phyloP scores from a whole-genome alignment of 805 yeast genomes.

The Komagataella populi region DNA sequence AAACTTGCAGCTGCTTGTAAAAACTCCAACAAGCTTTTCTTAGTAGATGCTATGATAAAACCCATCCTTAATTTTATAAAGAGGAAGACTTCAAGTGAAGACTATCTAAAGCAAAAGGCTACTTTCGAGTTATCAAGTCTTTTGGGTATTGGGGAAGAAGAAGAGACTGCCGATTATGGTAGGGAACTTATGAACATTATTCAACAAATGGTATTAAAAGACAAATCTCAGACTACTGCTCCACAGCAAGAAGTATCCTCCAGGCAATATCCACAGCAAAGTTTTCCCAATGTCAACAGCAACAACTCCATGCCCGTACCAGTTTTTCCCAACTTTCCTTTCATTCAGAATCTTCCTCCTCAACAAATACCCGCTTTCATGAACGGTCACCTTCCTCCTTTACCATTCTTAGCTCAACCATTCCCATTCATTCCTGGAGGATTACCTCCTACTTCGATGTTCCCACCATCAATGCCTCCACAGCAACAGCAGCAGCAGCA shows the following conservation, averaged over 20 bases:
- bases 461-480: not conserved
- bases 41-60: constrained; percentile 34
- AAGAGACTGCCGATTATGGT: constrained; percentile 46
- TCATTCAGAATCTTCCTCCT: constrained; percentile 2
- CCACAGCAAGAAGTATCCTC: constrained; percentile 1
- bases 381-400: not conserved
- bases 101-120: constrained; percentile 46
- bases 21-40: constrained; percentile 21
- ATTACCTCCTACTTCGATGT: constrained; percentile 4
- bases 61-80: constrained; percentile 42
- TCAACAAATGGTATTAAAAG: constrained; percentile 26
- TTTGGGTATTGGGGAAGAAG: constrained; percentile 37
- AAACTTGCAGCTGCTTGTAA: constrained; percentile 21
- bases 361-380: not conserved
- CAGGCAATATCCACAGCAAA: constrained; percentile 1
- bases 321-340: constrained; percentile 3
- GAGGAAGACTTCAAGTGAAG: constrained; percentile 33
- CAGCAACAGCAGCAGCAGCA: not conserved
- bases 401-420: not conserved
- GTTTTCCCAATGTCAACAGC: constrained; percentile 2
- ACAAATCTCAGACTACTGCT: constrained; percentile 9
- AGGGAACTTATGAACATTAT: constrained; percentile 60
- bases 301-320: constrained; percentile 1
- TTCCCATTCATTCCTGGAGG: not conserved
- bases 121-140: constrained; percentile 51